These are phyloP conservation scores for Hypoxylon subgilvum DNA, from an alignment of 495 filamentous ascomycete species.

Conservation along the genomic window DNA sequence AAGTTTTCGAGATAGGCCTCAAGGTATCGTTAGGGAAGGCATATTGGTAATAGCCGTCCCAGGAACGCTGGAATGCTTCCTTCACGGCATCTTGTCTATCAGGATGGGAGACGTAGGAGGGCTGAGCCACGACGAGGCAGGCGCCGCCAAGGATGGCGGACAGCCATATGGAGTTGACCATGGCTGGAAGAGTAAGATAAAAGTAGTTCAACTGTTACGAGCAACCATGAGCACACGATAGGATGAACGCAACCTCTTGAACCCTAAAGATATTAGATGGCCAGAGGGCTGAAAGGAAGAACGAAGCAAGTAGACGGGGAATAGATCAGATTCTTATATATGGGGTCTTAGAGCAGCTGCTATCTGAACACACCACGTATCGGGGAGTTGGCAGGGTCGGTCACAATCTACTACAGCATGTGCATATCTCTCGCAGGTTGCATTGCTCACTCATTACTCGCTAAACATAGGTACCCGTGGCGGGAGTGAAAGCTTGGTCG, in stretches of 20 bases:
- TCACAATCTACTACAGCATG: conserved; percentile 15
- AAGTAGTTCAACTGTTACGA: conserved; percentile 5
- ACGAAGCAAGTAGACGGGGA: conserved; percentile 1
- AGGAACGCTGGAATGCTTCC: conserved; percentile 76
- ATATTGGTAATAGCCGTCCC: conserved; percentile 81
- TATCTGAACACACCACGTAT: conserved; percentile 6
- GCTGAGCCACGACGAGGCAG: conserved; percentile 25
- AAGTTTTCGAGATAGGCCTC: conserved; percentile 68
- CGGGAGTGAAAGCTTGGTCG: conserved; percentile 3
- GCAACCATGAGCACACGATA: conserved; percentile 9
- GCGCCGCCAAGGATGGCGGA: conserved; percentile 31
- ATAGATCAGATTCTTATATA: conserved; percentile 38
- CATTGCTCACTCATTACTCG: conserved; percentile 19
- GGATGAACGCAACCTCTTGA: conserved; percentile 8
- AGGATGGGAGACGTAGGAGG: conserved; percentile 40
- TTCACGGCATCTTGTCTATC: conserved; percentile 69
- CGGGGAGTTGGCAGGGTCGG: not conserved
- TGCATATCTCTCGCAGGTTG: conserved; percentile 17
- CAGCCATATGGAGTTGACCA: conserved; percentile 27
- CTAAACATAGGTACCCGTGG: not conserved
- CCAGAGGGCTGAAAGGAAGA: conserved; percentile 15
- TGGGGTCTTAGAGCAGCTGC: not conserved
- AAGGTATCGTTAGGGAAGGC: conserved; percentile 83
- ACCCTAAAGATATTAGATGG: conserved; percentile 1
- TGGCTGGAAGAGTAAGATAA: conserved; percentile 11